Base-by-base conservation (phyloP, 441 rosid genomes). In the Isatis lusitanica region DNA sequence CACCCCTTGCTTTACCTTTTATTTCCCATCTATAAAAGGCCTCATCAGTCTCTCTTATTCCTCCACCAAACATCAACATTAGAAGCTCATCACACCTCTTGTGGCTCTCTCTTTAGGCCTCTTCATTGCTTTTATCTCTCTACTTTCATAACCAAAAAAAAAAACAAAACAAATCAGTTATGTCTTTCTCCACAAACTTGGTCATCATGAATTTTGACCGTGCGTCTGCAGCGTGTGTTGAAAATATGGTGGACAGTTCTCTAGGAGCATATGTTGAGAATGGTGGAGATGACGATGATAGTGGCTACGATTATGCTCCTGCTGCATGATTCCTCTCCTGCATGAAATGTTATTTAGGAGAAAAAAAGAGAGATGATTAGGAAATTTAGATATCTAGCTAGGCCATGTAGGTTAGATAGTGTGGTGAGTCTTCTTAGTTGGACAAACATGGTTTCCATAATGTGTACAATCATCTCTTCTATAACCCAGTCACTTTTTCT, bases 221-320 rank as follows among this genome's bases (percentile, higher is more conserved):
- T 66, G 53, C 16, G 11, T 60, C 40, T 11, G 0, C 4, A n/a
- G 38, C 21, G n/a, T 60, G 5, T 47, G 67, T 24, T 52, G 69
- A 74, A 74, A 21, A 68, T 61, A 8, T 47, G 48, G 69, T 51
- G 56, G 57, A 74, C 13, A 9, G 31, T 39, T 40, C 57, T 68
- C 39, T 9, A 33, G 33, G 0, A 6, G 24, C 39, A 11, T 68
- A n/a, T 68, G 15, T 33, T 15, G 78, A 68, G 48, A 68, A 74
- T 60, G 78, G 50, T 17, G 73, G 68, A 15, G 78, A 74, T 24
- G 78, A 74, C 9, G 78, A 74, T 18, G 78, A 74, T 3, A 24
- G 61, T 60, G 53, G 46, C 61, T 58, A 48, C 9, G 78, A 66
- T 59, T 66, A 74, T 56, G 78, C 78, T 55, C 76, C 70, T 2